Base-by-base conservation (phyloP, 2,329 filamentous ascomycete genomes). In the Ceratocystis cacaofunesta region DNA sequence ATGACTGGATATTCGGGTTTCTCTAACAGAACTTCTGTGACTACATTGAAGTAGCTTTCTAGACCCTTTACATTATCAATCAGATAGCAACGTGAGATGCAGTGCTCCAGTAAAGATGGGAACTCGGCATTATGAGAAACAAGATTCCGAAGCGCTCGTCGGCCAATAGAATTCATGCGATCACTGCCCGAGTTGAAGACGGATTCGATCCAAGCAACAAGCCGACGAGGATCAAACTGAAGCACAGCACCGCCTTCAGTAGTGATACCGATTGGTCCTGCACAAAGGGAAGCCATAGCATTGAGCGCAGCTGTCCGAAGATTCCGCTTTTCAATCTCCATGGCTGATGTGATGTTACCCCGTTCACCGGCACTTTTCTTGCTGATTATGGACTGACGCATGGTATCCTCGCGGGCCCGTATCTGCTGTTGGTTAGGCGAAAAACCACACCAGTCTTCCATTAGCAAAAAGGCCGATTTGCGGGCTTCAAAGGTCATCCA, bases 391-490 rank as follows among this genome's bases (percentile, higher is more conserved):
- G 89, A 90, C 70, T 92, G 88, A 55, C 90, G 83, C 87, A 96
- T 95, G 44, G 84, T 88, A 68, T 95, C 88, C 74, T 96, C 92
- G 68, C 90, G 82, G 66, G 87, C 85, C 4, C 86, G 84, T 50
- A 96, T 89, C 69, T 95, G 89, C 15, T 78, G 80, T 72, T 95
- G 90, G 69, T 96, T 96, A 0, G 92, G 90, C 6, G 92, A 96
- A 73, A 95, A 96, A 1, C 94, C 94, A 73, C 94, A 99, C 95
- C 95, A 99, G 69, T 97, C 92, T 75, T 99, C 94, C 92, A 99
- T 97, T 61, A 99, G 78, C 0, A 92, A 87, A 72, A 99, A 99
- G 0, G 92, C 89, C 4, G 94, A 96, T 73, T 96, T 96, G 50
- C 95, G 82, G 12, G 92, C 90, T 73, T 99, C 94, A 72, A 99